A percentile compares a stretch with the other conserved stretches of the same genome.
Evolutionary conservation across 768 basidiomycete species (phyloP).

Genomic region (Auricularia cornea): DNA sequence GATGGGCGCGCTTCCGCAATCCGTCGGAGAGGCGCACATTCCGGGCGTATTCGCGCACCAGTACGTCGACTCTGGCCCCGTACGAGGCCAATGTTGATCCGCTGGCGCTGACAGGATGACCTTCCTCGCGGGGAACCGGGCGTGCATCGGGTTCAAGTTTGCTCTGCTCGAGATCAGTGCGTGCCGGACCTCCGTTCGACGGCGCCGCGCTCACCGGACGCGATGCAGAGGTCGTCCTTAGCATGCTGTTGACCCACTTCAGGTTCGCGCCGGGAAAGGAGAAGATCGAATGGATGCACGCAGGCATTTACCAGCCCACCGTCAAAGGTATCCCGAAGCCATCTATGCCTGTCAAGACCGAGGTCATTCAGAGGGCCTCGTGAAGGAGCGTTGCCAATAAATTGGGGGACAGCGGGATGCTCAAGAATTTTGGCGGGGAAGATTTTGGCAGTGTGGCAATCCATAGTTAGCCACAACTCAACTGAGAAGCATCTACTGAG

Average conservation of each 20-base stretch:
- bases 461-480: too few relatives aligned
- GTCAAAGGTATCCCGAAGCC: background rate
- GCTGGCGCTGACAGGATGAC: too few relatives aligned
- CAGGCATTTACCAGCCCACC: background rate
- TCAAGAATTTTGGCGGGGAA: too few relatives aligned
- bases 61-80: too few relatives aligned
- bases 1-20: constrained; percentile 23
- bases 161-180: constrained; percentile 50
- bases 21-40: constrained; percentile 23
- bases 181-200: constrained; percentile 13
- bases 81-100: too few relatives aligned
- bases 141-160: constrained; percentile 46
- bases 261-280: constrained; percentile 28
- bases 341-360: background rate
- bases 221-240: constrained; percentile 37
- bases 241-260: constrained; percentile 29
- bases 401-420: too few relatives aligned
- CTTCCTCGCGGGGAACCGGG: constrained; percentile 45
- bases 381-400: too few relatives aligned
- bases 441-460: too few relatives aligned
- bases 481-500: too few relatives aligned
- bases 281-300: constrained; percentile 32
- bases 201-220: background rate
- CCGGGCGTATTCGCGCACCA: constrained; percentile 45
- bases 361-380: background rate